These are phyloP conservation scores for Gossypium arboreum DNA, from an alignment of 345 rosid genomes.

Conservation along the genomic window DNA sequence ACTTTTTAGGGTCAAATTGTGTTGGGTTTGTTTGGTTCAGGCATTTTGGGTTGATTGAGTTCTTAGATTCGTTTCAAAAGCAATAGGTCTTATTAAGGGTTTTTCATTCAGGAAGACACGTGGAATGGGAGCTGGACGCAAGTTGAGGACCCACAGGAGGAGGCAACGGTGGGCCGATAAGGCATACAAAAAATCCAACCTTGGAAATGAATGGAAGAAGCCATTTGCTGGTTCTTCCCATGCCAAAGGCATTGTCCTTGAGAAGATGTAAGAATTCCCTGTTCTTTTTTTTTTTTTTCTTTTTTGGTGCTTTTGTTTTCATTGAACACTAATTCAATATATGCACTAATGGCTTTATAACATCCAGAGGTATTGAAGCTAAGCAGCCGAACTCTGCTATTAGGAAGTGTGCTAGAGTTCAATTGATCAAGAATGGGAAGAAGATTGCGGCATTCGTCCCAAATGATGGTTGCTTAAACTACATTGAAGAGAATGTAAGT, in stretches of 20 bases:
- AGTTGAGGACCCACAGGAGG: constrained; percentile 50
- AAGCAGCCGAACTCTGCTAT: constrained; percentile 76
- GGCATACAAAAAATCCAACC: constrained; percentile 60
- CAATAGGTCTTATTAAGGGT: neutral
- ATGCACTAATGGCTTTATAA: neutral
- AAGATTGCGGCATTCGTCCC: constrained; percentile 70
- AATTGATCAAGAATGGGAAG: constrained; percentile 65
- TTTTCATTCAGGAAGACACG: constrained; percentile 49
- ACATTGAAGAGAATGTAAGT: constrained; percentile 58
- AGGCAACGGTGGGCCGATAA: constrained; percentile 72
- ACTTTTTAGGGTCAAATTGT: too few relatives aligned
- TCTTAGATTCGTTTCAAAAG: too few relatives aligned
- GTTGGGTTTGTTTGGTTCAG: too few relatives aligned
- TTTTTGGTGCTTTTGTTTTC: neutral
- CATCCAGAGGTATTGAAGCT: constrained; percentile 40
- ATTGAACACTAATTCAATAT: neutral
- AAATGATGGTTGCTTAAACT: constrained; percentile 61
- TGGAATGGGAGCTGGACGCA: constrained; percentile 73
- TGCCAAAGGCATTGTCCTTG: constrained; percentile 67
- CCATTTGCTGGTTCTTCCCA: constrained; percentile 75
- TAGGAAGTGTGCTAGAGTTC: constrained; percentile 68
- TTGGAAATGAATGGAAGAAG: constrained; percentile 77
- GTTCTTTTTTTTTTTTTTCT: neutral
- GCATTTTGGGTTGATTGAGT: too few relatives aligned
- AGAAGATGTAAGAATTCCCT: constrained; percentile 44